Base-by-base conservation (phyloP, 257 asterid genomes). In the Nicotiana noctiflora region DNA sequence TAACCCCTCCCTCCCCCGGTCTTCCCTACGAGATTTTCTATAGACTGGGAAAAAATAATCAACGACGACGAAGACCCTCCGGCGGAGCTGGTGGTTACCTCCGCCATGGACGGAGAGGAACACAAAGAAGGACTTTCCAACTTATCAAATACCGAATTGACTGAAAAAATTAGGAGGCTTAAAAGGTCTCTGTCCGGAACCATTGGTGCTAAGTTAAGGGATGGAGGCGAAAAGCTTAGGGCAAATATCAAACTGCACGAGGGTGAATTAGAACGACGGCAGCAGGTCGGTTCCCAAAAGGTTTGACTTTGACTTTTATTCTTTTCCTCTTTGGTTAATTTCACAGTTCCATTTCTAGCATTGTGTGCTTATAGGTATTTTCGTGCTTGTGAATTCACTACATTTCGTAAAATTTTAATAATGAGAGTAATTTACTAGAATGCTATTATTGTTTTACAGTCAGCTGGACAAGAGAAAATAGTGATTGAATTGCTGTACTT, bases 61-160 rank as follows among this genome's bases (percentile, higher is more conserved):
- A 13, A 68, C 77, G 23, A 46, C 76, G 32, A 37, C 77, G 56
- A 40, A 40, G 46, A 19, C 56, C 29, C 12, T 40, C n/a, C 32
- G 77, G 76, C 32, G 31, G 57, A 68, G 77, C 77, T 40, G 10
- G 32, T 68, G 11, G 19, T 40, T 19, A 40, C 52, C n/a, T 68
- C 76, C 31, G 55, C 55, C 56, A 68, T 68, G 77, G 77, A 68
- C 3, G 77, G 77, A 40, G 77, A 68, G 46, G 55, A 67, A 55
- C 52, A 32, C 13, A 66, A 66, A 18, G 76, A 67, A 67, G 57
- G 32, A 68, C 56, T 68, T 19, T 40, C 57, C n/a, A 19, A 40
- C 57, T 68, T 68, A 68, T 68, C 77, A 19, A 23, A 19, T 68
- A 40, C 19, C 19, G 77, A 68, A 40, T 19, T 68, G 53, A 68